Base-by-base conservation (phyloP, 2,329 filamentous ascomycete genomes). In the Fusarium sp. region DNA sequence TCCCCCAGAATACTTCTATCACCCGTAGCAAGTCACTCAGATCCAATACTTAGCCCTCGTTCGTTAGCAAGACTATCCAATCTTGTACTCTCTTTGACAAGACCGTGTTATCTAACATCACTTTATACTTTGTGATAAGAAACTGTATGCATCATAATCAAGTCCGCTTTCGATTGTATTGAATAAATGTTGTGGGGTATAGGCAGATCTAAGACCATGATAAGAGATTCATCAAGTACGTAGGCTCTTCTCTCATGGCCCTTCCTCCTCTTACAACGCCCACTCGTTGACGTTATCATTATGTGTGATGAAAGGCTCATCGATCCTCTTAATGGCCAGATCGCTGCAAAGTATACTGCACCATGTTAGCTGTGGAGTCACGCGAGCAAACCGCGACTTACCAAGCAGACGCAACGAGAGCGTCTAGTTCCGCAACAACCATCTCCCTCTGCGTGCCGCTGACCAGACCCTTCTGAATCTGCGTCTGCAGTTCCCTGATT, bases 251-350 rank as follows among this genome's bases (percentile, higher is more conserved):
- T 65, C 48, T 55, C 55, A 64, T 65, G 48, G 34, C 52, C 25
- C 61, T 52, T 46, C 56, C 53, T 47, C 61, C 57, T 59, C 20
- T 81, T 80, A 92, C 67, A 92, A 80, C 54, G 88, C 90, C 96
- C 96, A 99, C 76, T 97, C 94, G 59, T 90, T 88, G 69, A 84
- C 83, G 78, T 94, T 87, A 75, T 98, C 95, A 24, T 86, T 85
- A 7, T 86, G 82, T 37, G 86, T 88, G 60, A 98, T 88, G 77
- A 99, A 98, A 1, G 96, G 94, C 82, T 97, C 94, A 75, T 98
- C 94, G 62, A 99, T 93, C 76, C 92, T 88, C 83, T 94, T 97
- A 77, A 99, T 97, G 4, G 95, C 96, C 81, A 97, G 89, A 71
- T 99, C 96, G 77, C 94, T 94, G 80, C 96, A 99, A 22, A 99